phyloP scores from a whole-genome alignment of 2,329 filamentous ascomycete genomes.

The Epichloe elymi region DNA sequence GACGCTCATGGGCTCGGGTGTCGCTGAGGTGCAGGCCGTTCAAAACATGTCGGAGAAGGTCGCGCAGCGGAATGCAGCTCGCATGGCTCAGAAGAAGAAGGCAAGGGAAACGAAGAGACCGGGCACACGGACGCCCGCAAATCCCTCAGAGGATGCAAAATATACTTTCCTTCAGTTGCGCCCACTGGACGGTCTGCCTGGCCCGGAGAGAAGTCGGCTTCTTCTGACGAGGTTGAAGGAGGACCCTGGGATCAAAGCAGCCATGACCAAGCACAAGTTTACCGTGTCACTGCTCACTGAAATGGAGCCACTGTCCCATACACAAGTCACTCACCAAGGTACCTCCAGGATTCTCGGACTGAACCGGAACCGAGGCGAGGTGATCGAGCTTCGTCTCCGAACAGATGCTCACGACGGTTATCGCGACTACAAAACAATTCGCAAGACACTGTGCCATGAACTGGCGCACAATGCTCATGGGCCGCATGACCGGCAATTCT shows the following conservation, averaged over 20 bases:
- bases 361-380: conserved; percentile 77
- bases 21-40: conserved; percentile 44
- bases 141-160: conserved; percentile 36
- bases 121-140: neutral
- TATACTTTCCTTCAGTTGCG: conserved; percentile 76
- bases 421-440: conserved; percentile 79
- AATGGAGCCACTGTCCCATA: conserved; percentile 84
- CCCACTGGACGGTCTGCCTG: conserved; percentile 64
- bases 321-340: conserved; percentile 54
- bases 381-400: conserved; percentile 79
- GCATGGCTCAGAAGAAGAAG: conserved; percentile 19
- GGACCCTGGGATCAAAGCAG: conserved; percentile 72
- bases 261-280: conserved; percentile 78
- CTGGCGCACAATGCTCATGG: conserved; percentile 82
- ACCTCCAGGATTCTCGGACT: conserved; percentile 68
- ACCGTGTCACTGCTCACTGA: conserved; percentile 78
- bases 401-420: conserved; percentile 94
- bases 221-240: conserved; percentile 65
- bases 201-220: conserved; percentile 54
- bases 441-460: conserved; percentile 89
- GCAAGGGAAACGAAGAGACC: conserved; percentile 10
- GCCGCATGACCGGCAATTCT: conserved; percentile 76
- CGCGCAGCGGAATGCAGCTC: conserved; percentile 32
- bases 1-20: conserved; percentile 50
- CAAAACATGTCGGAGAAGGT: conserved; percentile 34